Percentiles rank a stretch among this genome's conserved stretches.
These are phyloP conservation scores for Mesembryanthemum crystallinum DNA, from an alignment of 148 eudicot genomes.

Conservation along the genomic window DNA sequence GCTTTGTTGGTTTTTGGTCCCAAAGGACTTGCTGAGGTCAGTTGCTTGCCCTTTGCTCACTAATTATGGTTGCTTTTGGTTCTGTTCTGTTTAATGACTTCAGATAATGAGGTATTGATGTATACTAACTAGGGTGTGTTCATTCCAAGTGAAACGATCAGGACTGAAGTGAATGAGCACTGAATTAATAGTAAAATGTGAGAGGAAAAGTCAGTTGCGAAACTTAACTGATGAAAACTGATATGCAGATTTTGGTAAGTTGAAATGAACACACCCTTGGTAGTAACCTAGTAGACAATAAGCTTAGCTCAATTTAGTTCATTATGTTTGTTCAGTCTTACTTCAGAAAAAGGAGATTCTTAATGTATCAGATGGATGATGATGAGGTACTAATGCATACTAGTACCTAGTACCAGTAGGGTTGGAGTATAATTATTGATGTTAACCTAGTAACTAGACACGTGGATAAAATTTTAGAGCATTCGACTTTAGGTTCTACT, in stretches of 20 bases:
- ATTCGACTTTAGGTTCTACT: not conserved
- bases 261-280: too few species aligned
- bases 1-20: slow-evolving; percentile 97
- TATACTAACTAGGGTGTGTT: too few species aligned
- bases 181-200: too few species aligned
- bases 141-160: too few species aligned
- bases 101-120: not conserved
- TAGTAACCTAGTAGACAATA: too few species aligned
- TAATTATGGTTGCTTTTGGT: not conserved
- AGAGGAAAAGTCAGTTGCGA: too few species aligned
- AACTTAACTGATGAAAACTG: too few species aligned
- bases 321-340: too few species aligned
- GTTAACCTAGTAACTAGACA: not conserved
- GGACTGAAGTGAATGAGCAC: too few species aligned
- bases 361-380: not conserved
- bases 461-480: not conserved
- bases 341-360: too few species aligned
- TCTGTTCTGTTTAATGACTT: not conserved
- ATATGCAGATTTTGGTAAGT: too few species aligned
- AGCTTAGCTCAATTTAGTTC: too few species aligned
- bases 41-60: slow-evolving; percentile 7
- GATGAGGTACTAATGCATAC: not conserved
- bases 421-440: not conserved
- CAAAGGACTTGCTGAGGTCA: slow-evolving; percentile 97
- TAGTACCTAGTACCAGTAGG: not conserved